Evolutionary conservation across 257 asterid species (phyloP).

Genomic region (Solanum sejunctum): DNA sequence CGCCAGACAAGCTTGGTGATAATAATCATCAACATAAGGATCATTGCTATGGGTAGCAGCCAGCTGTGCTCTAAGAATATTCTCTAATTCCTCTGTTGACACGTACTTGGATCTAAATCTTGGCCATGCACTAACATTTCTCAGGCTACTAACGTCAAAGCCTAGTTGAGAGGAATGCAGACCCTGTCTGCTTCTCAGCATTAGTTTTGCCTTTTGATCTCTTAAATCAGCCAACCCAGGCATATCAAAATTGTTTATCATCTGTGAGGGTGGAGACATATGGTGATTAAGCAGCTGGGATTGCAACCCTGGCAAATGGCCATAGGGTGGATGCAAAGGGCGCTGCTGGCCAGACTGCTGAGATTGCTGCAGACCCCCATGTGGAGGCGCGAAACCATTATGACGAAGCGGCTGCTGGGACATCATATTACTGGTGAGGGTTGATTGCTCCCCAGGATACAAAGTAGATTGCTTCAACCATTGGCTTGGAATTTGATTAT

Average conservation of each 20-base stretch:
- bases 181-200: conserved; percentile 48
- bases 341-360: conserved; percentile 56
- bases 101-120: conserved; percentile 71
- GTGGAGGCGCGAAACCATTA: conserved; percentile 54
- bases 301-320: conserved; percentile 44
- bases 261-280: conserved; percentile 44
- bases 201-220: conserved; percentile 53
- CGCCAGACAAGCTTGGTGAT: conserved; percentile 84
- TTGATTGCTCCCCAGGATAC: conserved; percentile 45
- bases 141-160: conserved; percentile 32
- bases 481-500: conserved; percentile 54
- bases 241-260: conserved; percentile 49
- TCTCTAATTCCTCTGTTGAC: conserved; percentile 78
- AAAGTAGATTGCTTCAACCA: conserved; percentile 35
- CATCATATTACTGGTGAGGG: conserved; percentile 34
- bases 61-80: conserved; percentile 71
- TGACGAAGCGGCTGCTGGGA: conserved; percentile 49
- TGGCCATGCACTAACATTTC: conserved; percentile 49
- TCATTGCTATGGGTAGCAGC: conserved; percentile 88
- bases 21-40: conserved; percentile 88
- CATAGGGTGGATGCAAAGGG: conserved; percentile 44
- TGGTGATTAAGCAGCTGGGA: conserved; percentile 44
- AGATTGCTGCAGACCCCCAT: conserved; percentile 45
- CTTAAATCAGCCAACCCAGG: conserved; percentile 58
- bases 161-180: conserved; percentile 44